Base-by-base conservation (phyloP, 352 stramenopile genomes). In the Thraustochytrium aureum region DNA sequence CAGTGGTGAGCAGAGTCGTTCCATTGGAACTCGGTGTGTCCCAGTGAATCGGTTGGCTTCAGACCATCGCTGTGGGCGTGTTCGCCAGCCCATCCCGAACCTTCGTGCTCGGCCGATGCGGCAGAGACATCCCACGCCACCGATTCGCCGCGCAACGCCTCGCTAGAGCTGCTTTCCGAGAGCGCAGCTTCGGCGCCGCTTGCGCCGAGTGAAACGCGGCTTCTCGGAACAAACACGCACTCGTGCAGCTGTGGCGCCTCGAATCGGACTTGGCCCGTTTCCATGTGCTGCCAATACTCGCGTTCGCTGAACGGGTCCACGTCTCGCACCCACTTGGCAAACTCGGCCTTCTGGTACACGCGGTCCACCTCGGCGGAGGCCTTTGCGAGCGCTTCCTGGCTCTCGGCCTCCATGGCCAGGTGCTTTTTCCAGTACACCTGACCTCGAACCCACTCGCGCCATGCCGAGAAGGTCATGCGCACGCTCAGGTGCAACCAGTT, bases 401-500 rank as follows among this genome's bases (percentile, higher is more conserved):
- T 72, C 47, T 72, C 52, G n/a, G 43, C 37, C 69, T 79, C 69
- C 69, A 79, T 52, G 5, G 47, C 69, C 32, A 67, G 56, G 17
- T 67, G 41, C 39, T 67, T 79, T 74, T 50, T 38, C 69, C 69
- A 79, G 26, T 56, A 79, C 22, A 79, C 47, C 1, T 2, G 14
- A 5, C 39, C 35, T 3, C 69, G 69, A 35, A 37, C 52, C 50
- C 52, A 72, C 7, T 30, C 47, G 4, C 52, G 37, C 69, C 69
- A 79, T 2, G 35, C n/a, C 69, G 39, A 26, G 54, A 79, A 79
- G 37, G 69, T 79, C 50, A 74, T 79, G 33, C 69, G 69, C 50
- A 79, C 69, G 22, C 39, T 50, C 6, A 79, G 42, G 39, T 72
- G 35, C 69, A 79, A 54, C 69, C 69, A 79, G 39, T 74, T 79